Percentiles rank a stretch among this genome's conserved stretches.
These are phyloP conservation scores for Nephelium lappaceum DNA, from an alignment of 345 rosid genomes.

Conservation along the genomic window DNA sequence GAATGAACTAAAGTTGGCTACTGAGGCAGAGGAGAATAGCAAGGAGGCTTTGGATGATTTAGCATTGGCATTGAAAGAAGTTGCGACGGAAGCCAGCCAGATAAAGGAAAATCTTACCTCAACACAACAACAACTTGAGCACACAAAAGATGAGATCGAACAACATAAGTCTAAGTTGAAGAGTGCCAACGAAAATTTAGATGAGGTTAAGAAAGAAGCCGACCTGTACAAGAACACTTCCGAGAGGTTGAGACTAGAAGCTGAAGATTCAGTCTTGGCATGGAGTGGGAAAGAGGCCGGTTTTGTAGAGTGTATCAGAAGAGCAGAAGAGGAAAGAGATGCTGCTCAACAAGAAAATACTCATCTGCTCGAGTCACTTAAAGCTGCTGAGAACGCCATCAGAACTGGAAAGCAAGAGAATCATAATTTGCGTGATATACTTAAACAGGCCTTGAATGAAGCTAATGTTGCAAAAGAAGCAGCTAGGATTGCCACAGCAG, in stretches of 20 bases:
- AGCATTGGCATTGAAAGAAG: slow-evolving; percentile 80
- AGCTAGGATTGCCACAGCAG: slow-evolving; percentile 64
- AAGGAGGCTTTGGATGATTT: slow-evolving; percentile 88
- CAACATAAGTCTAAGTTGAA: slow-evolving; percentile 40
- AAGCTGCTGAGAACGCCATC: slow-evolving; percentile 43
- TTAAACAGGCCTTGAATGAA: slow-evolving; percentile 87
- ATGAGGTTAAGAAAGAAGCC: slow-evolving; percentile 54
- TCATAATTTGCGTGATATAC: slow-evolving; percentile 65
- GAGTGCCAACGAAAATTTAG: slow-evolving; percentile 37
- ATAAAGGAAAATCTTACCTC: slow-evolving; percentile 53
- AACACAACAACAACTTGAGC: slow-evolving; percentile 48
- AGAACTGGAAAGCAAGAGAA: slow-evolving; percentile 63
- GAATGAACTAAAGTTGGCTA: slow-evolving; percentile 50
- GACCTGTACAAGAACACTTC: slow-evolving; percentile 56
- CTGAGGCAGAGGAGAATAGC: slow-evolving; percentile 70
- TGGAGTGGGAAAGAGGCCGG: slow-evolving; percentile 84
- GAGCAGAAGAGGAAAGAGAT: slow-evolving; percentile 73
- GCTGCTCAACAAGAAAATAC: slow-evolving; percentile 51
- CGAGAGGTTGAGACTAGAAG: slow-evolving; percentile 71
- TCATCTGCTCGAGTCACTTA: slow-evolving; percentile 49
- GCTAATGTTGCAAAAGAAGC: slow-evolving; percentile 91
- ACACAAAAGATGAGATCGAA: slow-evolving; percentile 33
- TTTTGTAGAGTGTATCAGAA: slow-evolving; percentile 64
- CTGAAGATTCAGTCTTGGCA: slow-evolving; percentile 71
- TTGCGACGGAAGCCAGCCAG: slow-evolving; percentile 56